A percentile compares a stretch with the other conserved stretches of the same genome.
phyloP scores from a whole-genome alignment of 75 land plant genomes.

The Selaginella tamariscina region DNA sequence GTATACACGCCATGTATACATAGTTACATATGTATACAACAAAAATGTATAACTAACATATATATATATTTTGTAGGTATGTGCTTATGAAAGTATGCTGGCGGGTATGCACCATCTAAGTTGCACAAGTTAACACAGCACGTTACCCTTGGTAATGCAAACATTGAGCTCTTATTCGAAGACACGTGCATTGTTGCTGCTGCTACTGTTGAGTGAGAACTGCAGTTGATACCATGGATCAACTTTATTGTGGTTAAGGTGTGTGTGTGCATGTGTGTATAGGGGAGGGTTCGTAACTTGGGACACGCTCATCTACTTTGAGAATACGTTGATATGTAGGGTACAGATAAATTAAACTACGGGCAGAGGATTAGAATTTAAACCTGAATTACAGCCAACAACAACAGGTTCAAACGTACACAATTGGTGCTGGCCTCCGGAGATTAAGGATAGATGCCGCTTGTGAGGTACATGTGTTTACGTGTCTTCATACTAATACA shows the following conservation, averaged over 20 bases:
- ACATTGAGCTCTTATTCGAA: slow-evolving; percentile 90
- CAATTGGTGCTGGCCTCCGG: slow-evolving; percentile 99
- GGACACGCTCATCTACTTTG: background rate
- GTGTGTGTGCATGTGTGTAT: slow-evolving; percentile 36
- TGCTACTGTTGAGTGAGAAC: slow-evolving; percentile 90
- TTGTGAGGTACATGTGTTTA: too few relatives aligned
- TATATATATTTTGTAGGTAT: background rate
- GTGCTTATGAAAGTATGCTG: slow-evolving; percentile 9
- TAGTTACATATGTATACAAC: background rate
- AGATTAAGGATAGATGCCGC: too few relatives aligned
- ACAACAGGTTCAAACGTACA: slow-evolving; percentile 50
- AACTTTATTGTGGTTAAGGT: slow-evolving; percentile 81
- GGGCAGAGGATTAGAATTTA: slow-evolving; percentile 91
- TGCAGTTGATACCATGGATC: slow-evolving; percentile 95
- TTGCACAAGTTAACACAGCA: slow-evolving; percentile 25
- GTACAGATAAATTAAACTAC: slow-evolving; percentile 86
- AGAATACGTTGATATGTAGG: slow-evolving; percentile 27
- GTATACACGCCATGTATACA: too few relatives aligned
- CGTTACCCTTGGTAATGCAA: slow-evolving; percentile 63
- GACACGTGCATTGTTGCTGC: slow-evolving; percentile 92
- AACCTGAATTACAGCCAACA: slow-evolving; percentile 71
- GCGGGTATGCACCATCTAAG: slow-evolving; percentile 1
- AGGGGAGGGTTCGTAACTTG: background rate
- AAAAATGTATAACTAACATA: background rate
- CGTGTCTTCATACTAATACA: too few relatives aligned